phyloP scores from a whole-genome alignment of 768 basidiomycete genomes.

The Xerocomellus chrysenteron region DNA sequence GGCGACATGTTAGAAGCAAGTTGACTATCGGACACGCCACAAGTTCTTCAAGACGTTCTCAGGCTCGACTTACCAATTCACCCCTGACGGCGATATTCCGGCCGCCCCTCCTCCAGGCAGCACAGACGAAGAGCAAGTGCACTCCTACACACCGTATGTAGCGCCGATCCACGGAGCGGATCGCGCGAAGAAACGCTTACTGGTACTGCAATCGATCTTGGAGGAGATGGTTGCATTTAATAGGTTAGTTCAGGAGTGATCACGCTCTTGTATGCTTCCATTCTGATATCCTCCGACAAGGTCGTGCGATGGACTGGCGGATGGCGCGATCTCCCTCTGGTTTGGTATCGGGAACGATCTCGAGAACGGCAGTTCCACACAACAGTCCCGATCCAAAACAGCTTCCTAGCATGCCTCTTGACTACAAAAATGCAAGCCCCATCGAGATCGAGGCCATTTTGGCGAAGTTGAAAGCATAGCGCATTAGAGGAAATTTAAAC shows the following conservation, averaged over 20 bases:
- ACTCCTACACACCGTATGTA: constrained; percentile 41
- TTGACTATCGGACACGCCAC: constrained; percentile 48
- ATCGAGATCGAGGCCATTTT: constrained; percentile 69
- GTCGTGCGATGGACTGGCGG: constrained; percentile 36
- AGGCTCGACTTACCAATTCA: constrained; percentile 48
- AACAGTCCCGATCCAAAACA: constrained; percentile 43
- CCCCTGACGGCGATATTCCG: constrained; percentile 34
- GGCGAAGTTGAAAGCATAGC: constrained; percentile 45
- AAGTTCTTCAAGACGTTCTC: constrained; percentile 64
- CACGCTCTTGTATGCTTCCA: background rate
- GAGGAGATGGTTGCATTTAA: constrained; percentile 43
- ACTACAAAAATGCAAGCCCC: constrained; percentile 47
- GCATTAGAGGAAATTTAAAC: constrained; percentile 7
- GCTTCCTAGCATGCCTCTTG: constrained; percentile 63
- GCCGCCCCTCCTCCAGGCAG: too few species aligned
- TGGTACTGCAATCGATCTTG: constrained; percentile 45
- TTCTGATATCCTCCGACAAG: constrained; percentile 8
- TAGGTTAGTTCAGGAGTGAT: constrained; percentile 26
- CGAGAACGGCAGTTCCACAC: constrained; percentile 40
- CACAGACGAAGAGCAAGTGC: constrained; percentile 16
- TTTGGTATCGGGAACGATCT: constrained; percentile 39
- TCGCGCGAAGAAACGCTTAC: constrained; percentile 46
- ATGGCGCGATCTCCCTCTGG: constrained; percentile 44
- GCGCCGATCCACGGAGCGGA: constrained; percentile 39
- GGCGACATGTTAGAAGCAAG: constrained; percentile 40